Conservation (phyloP, 2,329 filamentous ascomycete genomes). For the Aspergillus tubingensis region DNA sequence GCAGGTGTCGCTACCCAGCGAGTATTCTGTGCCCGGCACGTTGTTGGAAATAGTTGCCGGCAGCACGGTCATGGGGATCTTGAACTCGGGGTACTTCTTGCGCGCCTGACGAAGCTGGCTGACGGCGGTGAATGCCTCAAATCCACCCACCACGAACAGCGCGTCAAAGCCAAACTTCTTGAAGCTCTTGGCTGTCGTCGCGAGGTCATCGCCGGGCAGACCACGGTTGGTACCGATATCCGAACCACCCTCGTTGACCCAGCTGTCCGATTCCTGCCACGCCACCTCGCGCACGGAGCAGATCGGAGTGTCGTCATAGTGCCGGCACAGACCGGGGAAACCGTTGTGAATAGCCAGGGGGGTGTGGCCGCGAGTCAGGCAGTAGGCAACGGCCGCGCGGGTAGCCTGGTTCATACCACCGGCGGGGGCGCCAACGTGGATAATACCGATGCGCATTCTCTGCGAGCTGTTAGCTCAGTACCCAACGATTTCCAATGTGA, state of each 20-base stretch:
- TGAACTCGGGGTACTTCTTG: slow-evolving; percentile 76
- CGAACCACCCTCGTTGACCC: slow-evolving; percentile 95
- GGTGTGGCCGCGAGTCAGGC: slow-evolving; percentile 85
- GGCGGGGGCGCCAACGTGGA: slow-evolving; percentile 94
- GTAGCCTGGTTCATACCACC: slow-evolving; percentile 98
- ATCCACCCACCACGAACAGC: slow-evolving; percentile 89
- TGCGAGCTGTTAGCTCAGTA: slow-evolving; percentile 44
- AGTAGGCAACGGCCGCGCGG: slow-evolving; percentile 89
- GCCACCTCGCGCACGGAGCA: slow-evolving; percentile 81
- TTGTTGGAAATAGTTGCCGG: slow-evolving; percentile 99
- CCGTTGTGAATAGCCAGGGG: slow-evolving; percentile 94
- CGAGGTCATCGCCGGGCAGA: slow-evolving; percentile 83
- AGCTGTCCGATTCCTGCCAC: slow-evolving; percentile 93
- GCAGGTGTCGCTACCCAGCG: slow-evolving; percentile 92
- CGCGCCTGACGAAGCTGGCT: slow-evolving; percentile 82
- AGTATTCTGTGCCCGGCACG: slow-evolving; percentile 96
- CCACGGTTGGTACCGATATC: slow-evolving; percentile 98
- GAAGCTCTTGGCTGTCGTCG: slow-evolving; percentile 78
- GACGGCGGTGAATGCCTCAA: slow-evolving; percentile 92
- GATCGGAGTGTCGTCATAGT: slow-evolving; percentile 79
- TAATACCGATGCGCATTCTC: slow-evolving; percentile 91
- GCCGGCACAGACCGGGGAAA: slow-evolving; percentile 88
- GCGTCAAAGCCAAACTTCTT: slow-evolving; percentile 86
- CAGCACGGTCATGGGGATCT: slow-evolving; percentile 87
- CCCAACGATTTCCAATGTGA: neutral